Evolutionary conservation across 805 yeast genomes (phyloP).

Genomic region (Hanseniaspora occidentalis): DNA sequence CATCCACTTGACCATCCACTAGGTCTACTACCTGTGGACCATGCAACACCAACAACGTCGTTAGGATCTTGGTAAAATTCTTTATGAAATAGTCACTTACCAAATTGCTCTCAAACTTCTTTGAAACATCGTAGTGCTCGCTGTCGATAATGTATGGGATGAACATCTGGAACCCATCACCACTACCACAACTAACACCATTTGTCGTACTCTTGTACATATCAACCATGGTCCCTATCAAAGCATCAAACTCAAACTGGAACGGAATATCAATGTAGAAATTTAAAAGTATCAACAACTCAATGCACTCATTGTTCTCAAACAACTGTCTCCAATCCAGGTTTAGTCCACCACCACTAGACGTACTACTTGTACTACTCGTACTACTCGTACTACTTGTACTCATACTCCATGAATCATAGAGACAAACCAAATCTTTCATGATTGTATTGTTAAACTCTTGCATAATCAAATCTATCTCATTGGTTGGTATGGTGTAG

Average conservation of each 20-base stretch:
- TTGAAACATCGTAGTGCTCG: not conserved
- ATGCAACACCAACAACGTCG: not conserved
- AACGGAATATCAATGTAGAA: constrained; percentile 15
- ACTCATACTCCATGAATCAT: not conserved
- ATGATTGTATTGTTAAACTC: constrained; percentile 7
- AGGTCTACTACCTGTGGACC: too few relatives aligned
- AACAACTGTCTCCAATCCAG: constrained; percentile 6
- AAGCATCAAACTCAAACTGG: constrained; percentile 4
- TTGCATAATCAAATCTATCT: constrained; percentile 7
- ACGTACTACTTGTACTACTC: not conserved
- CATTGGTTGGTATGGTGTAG: constrained; percentile 5
- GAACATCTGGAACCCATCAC: not conserved
- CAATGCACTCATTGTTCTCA: constrained; percentile 9
- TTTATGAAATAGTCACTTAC: not conserved
- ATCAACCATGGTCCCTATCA: not conserved
- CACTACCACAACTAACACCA: not conserved
- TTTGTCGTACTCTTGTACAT: not conserved
- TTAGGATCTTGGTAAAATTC: not conserved
- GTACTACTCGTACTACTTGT: not conserved
- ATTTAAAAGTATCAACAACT: constrained; percentile 12
- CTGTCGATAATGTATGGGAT: not conserved
- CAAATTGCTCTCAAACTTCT: not conserved
- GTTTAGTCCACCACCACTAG: not conserved
- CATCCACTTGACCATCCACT: not conserved
- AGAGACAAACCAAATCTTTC: not conserved